A percentile compares a stretch with the other conserved stretches of the same genome.
Conservation (phyloP, 1,284 basidiomycete genomes). For the Volvariella surrecta region DNA sequence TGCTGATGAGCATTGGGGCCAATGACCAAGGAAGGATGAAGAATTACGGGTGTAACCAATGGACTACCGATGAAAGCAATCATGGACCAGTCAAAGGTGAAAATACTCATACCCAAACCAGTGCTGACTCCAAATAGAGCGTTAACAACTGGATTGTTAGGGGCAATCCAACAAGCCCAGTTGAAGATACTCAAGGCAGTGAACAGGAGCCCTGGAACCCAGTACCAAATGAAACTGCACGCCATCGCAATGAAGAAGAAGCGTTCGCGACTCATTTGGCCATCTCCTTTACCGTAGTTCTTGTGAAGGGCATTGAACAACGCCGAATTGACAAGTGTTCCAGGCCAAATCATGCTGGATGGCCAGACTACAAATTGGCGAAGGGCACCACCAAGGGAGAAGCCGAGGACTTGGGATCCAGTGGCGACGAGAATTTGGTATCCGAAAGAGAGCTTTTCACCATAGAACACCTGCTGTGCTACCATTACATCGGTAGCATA, state of each 20-base stretch:
- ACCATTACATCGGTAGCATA: slow-evolving; percentile 69
- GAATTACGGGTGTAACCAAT: slow-evolving; percentile 75
- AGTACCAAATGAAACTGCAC: slow-evolving; percentile 74
- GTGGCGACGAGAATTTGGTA: slow-evolving; percentile 69
- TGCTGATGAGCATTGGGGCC: slow-evolving; percentile 4
- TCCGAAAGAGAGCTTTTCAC: slow-evolving; percentile 38
- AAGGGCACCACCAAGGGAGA: slow-evolving; percentile 71
- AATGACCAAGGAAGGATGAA: slow-evolving; percentile 4
- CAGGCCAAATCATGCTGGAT: slow-evolving; percentile 91
- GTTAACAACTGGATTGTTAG: slow-evolving; percentile 77
- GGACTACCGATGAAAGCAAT: slow-evolving; percentile 78
- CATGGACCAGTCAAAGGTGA: slow-evolving; percentile 92
- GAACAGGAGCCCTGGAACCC: slow-evolving; percentile 79
- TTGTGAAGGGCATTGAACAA: slow-evolving; percentile 91
- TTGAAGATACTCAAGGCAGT: slow-evolving; percentile 77
- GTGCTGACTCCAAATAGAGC: slow-evolving; percentile 69
- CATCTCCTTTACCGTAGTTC: slow-evolving; percentile 61
- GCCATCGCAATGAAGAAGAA: slow-evolving; percentile 65
- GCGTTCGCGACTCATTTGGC: slow-evolving; percentile 66
- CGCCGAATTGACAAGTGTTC: slow-evolving; percentile 81
- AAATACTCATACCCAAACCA: slow-evolving; percentile 76
- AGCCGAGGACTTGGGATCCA: slow-evolving; percentile 70
- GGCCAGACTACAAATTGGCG: slow-evolving; percentile 86
- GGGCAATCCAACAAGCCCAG: slow-evolving; percentile 94
- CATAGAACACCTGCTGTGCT: slow-evolving; percentile 63